Conservation (phyloP, 2,329 filamentous ascomycete genomes). For the Aspergillus sp. region DNA sequence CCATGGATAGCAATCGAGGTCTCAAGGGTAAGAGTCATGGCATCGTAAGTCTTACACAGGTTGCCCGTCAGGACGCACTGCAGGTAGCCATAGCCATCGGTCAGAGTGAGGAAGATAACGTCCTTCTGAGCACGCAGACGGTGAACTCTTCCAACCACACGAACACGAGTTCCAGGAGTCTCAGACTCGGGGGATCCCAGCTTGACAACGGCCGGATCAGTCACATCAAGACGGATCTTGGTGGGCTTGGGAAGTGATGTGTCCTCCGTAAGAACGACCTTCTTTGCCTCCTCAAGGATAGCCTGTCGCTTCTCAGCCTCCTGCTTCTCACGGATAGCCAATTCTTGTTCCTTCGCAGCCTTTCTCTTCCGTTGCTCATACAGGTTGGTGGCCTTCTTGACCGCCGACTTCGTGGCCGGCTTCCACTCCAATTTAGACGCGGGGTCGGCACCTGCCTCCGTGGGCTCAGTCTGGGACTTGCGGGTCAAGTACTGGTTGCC, state of each 20-base stretch:
- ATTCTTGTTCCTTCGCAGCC: constrained; percentile 73
- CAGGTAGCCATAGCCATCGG: constrained; percentile 80
- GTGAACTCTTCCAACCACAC: constrained; percentile 81
- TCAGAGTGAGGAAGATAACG: constrained; percentile 81
- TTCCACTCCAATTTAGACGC: constrained; percentile 72
- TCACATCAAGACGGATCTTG: constrained; percentile 75
- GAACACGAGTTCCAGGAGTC: constrained; percentile 70
- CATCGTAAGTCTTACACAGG: constrained; percentile 88
- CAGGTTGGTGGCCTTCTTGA: constrained; percentile 80
- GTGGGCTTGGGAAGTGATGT: constrained; percentile 70
- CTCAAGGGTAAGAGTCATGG: constrained; percentile 79
- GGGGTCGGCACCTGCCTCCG: constrained; percentile 65
- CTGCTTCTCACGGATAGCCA: constrained; percentile 70
- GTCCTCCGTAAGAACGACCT: constrained; percentile 71
- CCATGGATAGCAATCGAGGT: constrained; percentile 84
- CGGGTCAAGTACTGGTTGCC: constrained; percentile 67
- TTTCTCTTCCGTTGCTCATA: constrained; percentile 82
- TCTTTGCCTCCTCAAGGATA: constrained; percentile 79
- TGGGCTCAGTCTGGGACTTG: constrained; percentile 64
- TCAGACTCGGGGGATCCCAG: constrained; percentile 58
- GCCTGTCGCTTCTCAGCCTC: constrained; percentile 70
- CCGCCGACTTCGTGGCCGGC: constrained; percentile 75
- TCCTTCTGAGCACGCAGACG: constrained; percentile 79
- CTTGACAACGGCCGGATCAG: constrained; percentile 60
- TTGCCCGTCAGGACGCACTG: constrained; percentile 82